A percentile compares a stretch with the other conserved stretches of the same genome.
phyloP scores from a whole-genome alignment of 352 stramenopile species.

The Globisporangium mamillatum region DNA sequence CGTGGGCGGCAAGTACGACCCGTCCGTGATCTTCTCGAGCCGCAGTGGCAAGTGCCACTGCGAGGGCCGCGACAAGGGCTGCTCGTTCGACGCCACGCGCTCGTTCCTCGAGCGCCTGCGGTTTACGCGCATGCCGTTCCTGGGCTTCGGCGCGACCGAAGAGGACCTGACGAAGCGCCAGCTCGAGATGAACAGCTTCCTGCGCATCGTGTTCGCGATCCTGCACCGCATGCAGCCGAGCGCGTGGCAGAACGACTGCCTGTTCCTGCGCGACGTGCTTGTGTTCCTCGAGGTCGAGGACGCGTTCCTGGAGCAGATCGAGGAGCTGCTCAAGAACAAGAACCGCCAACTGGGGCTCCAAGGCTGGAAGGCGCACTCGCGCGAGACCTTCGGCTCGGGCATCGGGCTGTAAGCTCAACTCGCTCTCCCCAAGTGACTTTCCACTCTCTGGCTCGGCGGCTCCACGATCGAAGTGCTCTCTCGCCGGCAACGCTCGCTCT shows the following conservation, averaged over 20 bases:
- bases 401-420: slow-evolving; percentile 45
- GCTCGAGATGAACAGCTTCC: slow-evolving; percentile 80
- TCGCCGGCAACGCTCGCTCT: neutral
- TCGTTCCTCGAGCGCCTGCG: slow-evolving; percentile 72
- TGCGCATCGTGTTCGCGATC: slow-evolving; percentile 78
- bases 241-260: slow-evolving; percentile 65
- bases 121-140: slow-evolving; percentile 74
- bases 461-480: slow-evolving; percentile 9
- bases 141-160: slow-evolving; percentile 45
- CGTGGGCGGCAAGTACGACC: slow-evolving; percentile 47
- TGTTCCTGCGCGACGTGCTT: slow-evolving; percentile 80
- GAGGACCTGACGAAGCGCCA: slow-evolving; percentile 60
- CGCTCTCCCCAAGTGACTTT: neutral
- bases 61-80: slow-evolving; percentile 45
- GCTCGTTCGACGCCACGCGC: slow-evolving; percentile 67
- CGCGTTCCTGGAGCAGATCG: slow-evolving; percentile 66
- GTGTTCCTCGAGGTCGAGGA: slow-evolving; percentile 77
- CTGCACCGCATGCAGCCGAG: slow-evolving; percentile 72
- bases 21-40: slow-evolving; percentile 28
- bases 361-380: slow-evolving; percentile 74
- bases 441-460: neutral
- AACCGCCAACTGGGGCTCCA: slow-evolving; percentile 68
- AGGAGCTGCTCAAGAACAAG: slow-evolving; percentile 62
- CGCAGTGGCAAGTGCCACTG: slow-evolving; percentile 53
- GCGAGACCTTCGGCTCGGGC: slow-evolving; percentile 73